These are phyloP conservation scores for Climacium dendroides DNA, from an alignment of 225 moss, liverwort and hornwort species.

Conservation along the genomic window DNA sequence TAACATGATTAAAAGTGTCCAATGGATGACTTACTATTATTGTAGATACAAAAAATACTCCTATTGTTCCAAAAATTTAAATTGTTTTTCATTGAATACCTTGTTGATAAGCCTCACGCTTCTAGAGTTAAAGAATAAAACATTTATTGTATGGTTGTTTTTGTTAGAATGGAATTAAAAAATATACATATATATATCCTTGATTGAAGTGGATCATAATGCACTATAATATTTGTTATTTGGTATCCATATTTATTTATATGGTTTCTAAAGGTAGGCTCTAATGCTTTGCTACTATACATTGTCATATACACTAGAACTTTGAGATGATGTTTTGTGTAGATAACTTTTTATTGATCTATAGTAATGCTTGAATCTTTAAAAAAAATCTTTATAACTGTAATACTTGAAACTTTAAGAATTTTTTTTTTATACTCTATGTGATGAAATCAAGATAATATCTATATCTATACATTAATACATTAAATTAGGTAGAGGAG, in stretches of 20 bases:
- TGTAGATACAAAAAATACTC: background rate
- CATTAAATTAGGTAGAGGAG: no score
- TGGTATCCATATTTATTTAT: no score
- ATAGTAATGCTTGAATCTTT: background rate
- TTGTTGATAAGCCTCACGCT: background rate
- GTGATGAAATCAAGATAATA: background rate
- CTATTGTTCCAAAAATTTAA: background rate
- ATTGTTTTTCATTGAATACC: background rate
- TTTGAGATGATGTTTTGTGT: background rate
- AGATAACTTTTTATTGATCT: background rate
- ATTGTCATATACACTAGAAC: background rate
- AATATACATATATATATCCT: background rate
- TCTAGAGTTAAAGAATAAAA: rapidly evolving
- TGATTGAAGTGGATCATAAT: background rate
- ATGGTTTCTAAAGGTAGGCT: no score
- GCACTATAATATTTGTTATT: background rate
- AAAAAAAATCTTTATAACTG: rapidly evolving
- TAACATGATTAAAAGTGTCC: background rate
- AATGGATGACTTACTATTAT: background rate
- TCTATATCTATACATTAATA: no score
- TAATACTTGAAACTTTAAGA: background rate
- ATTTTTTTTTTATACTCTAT: rapidly evolving
- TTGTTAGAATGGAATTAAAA: background rate
- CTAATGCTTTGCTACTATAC: background rate
- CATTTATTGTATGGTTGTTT: background rate